Conservation (phyloP, 2,329 filamentous ascomycete species). For the Fusarium brachygibbosum region DNA sequence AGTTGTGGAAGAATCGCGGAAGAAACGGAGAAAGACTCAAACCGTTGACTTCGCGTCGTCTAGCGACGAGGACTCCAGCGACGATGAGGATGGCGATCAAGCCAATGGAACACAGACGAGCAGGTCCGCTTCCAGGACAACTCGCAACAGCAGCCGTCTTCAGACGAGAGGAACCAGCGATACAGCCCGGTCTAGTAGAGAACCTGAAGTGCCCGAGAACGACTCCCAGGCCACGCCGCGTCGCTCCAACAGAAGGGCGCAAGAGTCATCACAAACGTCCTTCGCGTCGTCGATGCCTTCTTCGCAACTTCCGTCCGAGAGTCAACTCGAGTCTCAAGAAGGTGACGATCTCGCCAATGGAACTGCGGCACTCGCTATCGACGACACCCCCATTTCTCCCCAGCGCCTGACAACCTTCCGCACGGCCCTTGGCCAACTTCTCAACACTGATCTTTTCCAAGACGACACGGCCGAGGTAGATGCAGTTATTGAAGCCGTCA, state of each 20-base stretch:
- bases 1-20: conserved; percentile 83
- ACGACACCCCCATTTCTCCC: conserved; percentile 66
- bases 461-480: conserved; percentile 85
- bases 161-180: conserved; percentile 46
- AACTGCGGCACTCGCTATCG: conserved; percentile 59
- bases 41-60: conserved; percentile 70
- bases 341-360: conserved; percentile 60
- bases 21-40: conserved; percentile 82
- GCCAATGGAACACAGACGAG: conserved; percentile 61
- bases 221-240: conserved; percentile 55
- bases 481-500: conserved; percentile 83
- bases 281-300: conserved; percentile 84
- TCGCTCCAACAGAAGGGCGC: conserved; percentile 57
- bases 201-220: conserved; percentile 60
- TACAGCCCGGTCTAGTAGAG: conserved; percentile 48
- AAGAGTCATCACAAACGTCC: conserved; percentile 66
- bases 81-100: conserved; percentile 69
- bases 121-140: conserved; percentile 48
- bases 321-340: conserved; percentile 58
- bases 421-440: conserved; percentile 82
- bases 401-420: conserved; percentile 82
- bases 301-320: conserved; percentile 72
- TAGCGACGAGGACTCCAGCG: conserved; percentile 69
- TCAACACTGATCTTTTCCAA: conserved; percentile 85
- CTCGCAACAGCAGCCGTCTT: conserved; percentile 47